Evolutionary conservation across 768 basidiomycete species (phyloP), one percentile per base, ranked within the genome.

Genomic region (Kwoniella pini): DNA sequence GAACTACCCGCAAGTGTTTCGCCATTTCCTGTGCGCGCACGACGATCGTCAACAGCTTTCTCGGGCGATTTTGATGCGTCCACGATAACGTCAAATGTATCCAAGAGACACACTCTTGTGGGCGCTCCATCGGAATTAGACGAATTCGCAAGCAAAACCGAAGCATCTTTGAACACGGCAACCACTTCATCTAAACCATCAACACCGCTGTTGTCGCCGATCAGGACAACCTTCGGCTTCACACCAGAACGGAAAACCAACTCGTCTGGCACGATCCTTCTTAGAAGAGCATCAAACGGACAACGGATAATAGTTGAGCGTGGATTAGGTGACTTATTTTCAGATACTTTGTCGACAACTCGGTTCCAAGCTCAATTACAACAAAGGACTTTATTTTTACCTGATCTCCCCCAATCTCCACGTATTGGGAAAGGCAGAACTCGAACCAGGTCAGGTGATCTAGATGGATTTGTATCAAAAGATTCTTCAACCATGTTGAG

Each of bases 271-370:
- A 71, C 65, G 3, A 68, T 76, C 43, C 59, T 74, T 3, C 61
- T 76, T 33, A 60, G 69, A 33, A 54, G 73, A 27, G 70, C 73
- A 11, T 68, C 74, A 2, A 60, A 67, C 26, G 50, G 55, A 10
- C 70, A 74, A 39, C 68, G 76, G 1, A 50, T 72, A 27, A 48
- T 65, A 15, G 72, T 78, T 28, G 92, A 95, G 69, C 84, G 87
- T 43, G 86, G 86, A 11, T 80, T 97, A 17, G 82, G 84, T 45
- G 93, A 95, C 70, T 85, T 96, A 58, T 85, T 88, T 67, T 92
- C 91, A 11, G 85, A 87, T 60, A 81, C 82, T 22, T 88, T 88
- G 64, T 78, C 87, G 26, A 82, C 84, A 2, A 88, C 87, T 15
- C 84, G 93, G 42, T 83, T 83, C 46, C 69, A 70, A 55, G 70